These are phyloP conservation scores for Cladosporium sp. DNA, from an alignment of 2,329 filamentous ascomycete genomes.

Conservation along the genomic window DNA sequence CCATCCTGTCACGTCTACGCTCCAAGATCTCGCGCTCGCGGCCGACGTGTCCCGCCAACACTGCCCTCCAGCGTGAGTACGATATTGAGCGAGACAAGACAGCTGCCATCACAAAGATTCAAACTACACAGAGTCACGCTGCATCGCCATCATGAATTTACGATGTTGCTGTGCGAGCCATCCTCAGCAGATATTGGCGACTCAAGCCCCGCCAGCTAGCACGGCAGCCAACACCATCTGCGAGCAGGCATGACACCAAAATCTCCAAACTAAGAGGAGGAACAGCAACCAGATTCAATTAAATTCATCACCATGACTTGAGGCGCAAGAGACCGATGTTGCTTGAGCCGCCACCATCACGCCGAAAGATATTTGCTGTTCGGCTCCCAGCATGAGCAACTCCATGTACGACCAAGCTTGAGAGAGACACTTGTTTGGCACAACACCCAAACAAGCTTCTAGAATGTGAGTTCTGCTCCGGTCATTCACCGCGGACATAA, in stretches of 20 bases:
- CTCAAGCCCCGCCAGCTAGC: too few species aligned
- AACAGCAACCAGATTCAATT: not conserved
- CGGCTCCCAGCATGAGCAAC: too few species aligned
- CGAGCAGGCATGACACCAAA: not conserved
- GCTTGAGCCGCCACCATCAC: not conserved
- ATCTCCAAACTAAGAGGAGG: not conserved
- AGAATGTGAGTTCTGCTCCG: too few species aligned
- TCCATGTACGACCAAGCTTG: too few species aligned
- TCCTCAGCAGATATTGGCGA: too few species aligned
- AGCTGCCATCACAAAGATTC: not conserved
- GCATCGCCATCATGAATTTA: not conserved
- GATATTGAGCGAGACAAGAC: not conserved
- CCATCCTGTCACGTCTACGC: not conserved
- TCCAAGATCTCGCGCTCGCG: not conserved
- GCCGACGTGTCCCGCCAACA: not conserved
- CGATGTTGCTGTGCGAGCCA: not conserved
- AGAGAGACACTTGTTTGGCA: too few species aligned
- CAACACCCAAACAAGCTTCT: too few species aligned
- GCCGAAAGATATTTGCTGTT: not conserved
- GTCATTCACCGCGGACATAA: too few species aligned
- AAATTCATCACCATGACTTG: not conserved
- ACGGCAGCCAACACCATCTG: not conserved
- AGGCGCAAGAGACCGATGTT: not conserved
- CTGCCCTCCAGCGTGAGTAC: too few species aligned
- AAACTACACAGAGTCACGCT: not conserved